Conservation (phyloP, 139 green algal genomes). For the Chlorella sp. region DNA sequence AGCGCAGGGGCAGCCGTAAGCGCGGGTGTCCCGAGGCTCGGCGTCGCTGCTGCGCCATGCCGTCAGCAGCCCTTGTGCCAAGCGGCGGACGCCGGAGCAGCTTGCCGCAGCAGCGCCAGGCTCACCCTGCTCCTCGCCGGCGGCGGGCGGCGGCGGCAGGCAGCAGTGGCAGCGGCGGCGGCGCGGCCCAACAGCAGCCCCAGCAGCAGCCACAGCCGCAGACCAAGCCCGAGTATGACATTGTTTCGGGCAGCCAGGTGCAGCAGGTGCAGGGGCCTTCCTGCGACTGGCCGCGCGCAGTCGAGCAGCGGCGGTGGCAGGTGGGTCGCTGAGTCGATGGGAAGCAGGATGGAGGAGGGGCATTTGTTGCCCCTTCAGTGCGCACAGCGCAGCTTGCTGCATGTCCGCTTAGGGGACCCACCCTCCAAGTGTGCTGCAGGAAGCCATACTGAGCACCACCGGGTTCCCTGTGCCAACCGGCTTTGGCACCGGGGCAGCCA, state of each 20-base stretch:
- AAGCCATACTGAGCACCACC: slow-evolving; percentile 9
- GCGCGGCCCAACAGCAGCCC: background rate
- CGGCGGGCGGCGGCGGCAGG: background rate
- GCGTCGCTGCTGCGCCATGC: too few species aligned
- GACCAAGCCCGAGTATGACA: background rate
- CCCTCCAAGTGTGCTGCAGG: background rate
- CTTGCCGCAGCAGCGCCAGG: background rate
- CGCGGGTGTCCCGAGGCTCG: too few species aligned
- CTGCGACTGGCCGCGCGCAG: slow-evolving; percentile 4
- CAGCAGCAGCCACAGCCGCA: background rate
- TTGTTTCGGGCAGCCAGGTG: slow-evolving; percentile 3
- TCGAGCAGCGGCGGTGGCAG: slow-evolving; percentile 8
- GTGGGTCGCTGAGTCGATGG: background rate
- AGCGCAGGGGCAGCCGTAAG: too few species aligned
- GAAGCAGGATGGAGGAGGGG: too few species aligned
- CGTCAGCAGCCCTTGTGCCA: too few species aligned
- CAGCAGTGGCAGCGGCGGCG: background rate
- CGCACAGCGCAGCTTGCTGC: too few species aligned
- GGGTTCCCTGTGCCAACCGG: slow-evolving; percentile 32
- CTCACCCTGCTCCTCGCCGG: background rate
- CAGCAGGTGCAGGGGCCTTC: background rate
- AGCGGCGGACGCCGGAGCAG: background rate
- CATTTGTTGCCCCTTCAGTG: too few species aligned
- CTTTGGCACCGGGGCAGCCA: background rate
- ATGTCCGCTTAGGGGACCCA: too few species aligned